Evolutionary conservation across 2,329 filamentous ascomycete genomes (phyloP).

Genomic region (Tolypocladium inflatum): DNA sequence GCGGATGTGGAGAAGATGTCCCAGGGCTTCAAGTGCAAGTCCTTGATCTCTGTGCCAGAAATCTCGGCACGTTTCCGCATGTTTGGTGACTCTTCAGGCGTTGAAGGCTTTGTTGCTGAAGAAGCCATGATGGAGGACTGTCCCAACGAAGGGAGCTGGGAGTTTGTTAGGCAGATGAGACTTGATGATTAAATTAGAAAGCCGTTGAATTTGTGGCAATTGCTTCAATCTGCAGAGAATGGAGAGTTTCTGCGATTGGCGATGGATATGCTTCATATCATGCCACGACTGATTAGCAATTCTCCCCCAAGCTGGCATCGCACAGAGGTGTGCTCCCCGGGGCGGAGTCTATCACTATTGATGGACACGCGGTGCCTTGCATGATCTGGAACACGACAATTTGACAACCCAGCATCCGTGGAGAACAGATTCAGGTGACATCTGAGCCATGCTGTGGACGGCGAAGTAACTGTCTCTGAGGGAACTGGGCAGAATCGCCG

Average conservation of each 20-base stretch:
- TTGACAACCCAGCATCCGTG: neutral
- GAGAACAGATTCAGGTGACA: neutral
- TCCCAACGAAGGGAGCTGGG: neutral
- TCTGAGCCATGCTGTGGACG: neutral
- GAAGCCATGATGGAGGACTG: neutral
- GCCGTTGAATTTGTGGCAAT: neutral
- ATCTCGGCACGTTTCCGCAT: slow-evolving; percentile 14
- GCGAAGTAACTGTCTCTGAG: neutral
- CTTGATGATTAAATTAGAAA: neutral
- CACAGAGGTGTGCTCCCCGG: neutral
- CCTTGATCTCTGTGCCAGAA: slow-evolving; percentile 14
- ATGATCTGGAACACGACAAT: neutral
- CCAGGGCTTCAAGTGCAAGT: slow-evolving; percentile 22
- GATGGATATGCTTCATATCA: neutral
- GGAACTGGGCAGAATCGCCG: neutral
- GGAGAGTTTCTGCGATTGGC: neutral
- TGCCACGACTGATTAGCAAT: neutral
- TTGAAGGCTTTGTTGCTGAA: neutral
- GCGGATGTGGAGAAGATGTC: slow-evolving; percentile 19
- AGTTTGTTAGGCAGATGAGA: neutral
- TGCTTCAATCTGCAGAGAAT: neutral
- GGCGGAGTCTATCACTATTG: neutral
- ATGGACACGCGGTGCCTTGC: neutral
- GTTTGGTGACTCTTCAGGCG: neutral
- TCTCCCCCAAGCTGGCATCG: neutral